These are phyloP conservation scores for Hypocrella siamensis DNA, from an alignment of 2,329 filamentous ascomycete genomes.

Conservation along the genomic window DNA sequence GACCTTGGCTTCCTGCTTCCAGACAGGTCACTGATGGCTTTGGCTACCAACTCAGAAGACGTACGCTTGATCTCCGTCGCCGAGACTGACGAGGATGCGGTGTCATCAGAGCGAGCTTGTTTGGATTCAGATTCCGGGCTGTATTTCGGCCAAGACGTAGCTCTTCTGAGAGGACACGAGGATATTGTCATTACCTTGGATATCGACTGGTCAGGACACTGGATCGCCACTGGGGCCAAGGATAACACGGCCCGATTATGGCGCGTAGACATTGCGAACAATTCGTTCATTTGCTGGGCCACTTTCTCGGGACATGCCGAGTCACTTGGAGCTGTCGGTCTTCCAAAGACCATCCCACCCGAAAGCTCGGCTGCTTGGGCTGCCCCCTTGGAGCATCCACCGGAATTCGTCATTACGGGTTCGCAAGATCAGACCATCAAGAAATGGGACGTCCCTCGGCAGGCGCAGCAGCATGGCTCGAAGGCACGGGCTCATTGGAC, in stretches of 20 bases:
- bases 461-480: conserved; percentile 24
- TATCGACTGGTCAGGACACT: conserved; percentile 91
- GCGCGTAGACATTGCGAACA: conserved; percentile 62
- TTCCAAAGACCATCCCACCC: conserved; percentile 56
- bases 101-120: conserved; percentile 7
- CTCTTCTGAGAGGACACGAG: conserved; percentile 73
- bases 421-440: conserved; percentile 95
- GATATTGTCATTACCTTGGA: conserved; percentile 94
- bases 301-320: conserved; percentile 86
- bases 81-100: conserved; percentile 14
- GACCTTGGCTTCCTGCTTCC: conserved; percentile 77
- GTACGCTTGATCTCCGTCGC: conserved; percentile 69
- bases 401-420: conserved; percentile 73
- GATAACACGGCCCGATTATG: conserved; percentile 90
- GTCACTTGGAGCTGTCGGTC: conserved; percentile 75
- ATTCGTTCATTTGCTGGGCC: conserved; percentile 65
- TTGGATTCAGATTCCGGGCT: conserved; percentile 14
- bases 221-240: conserved; percentile 91
- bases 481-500: conserved; percentile 62
- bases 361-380: conserved; percentile 54
- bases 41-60: conserved; percentile 92
- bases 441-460: conserved; percentile 66
- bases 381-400: conserved; percentile 65
- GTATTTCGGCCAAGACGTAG: conserved; percentile 84
- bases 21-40: conserved; percentile 65